Evolutionary conservation across 23 red algal species (phyloP).

Genomic region (Gracilariopsis chorda): DNA sequence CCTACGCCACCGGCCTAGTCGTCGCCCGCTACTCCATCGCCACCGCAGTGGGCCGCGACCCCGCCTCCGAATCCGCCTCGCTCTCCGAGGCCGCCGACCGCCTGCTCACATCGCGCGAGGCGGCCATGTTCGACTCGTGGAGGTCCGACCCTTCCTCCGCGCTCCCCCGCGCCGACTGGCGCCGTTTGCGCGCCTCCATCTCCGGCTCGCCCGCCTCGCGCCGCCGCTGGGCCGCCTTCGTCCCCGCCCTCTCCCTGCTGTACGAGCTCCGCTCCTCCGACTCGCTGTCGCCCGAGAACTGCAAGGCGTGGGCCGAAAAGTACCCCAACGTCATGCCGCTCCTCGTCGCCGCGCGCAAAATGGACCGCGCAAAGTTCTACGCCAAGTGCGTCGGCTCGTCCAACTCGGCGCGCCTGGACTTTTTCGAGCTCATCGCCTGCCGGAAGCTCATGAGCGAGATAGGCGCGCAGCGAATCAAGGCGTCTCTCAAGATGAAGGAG

Average conservation of each 20-base stretch:
- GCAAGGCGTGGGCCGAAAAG: slow-evolving; percentile 58
- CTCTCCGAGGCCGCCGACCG: slow-evolving; percentile 18
- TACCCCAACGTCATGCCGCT: slow-evolving; percentile 33
- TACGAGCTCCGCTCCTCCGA: background rate
- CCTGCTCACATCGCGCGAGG: slow-evolving; percentile 43
- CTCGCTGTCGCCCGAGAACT: slow-evolving; percentile 13
- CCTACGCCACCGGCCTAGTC: slow-evolving; percentile 5
- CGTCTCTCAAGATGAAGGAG: background rate
- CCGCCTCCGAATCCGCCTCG: background rate
- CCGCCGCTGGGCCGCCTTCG: slow-evolving; percentile 32
- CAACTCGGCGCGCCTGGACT: background rate
- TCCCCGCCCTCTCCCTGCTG: slow-evolving; percentile 6
- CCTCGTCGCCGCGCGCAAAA: slow-evolving; percentile 17
- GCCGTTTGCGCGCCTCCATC: background rate
- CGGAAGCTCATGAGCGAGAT: slow-evolving; percentile 50
- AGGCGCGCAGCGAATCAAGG: slow-evolving; percentile 6
- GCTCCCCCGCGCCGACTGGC: slow-evolving; percentile 33
- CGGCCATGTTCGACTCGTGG: slow-evolving; percentile 23
- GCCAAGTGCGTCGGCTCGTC: background rate
- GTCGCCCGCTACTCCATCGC: slow-evolving; percentile 46
- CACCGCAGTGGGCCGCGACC: background rate
- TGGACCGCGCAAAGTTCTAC: background rate
- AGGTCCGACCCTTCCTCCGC: background rate
- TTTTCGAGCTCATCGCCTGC: slow-evolving; percentile 36
- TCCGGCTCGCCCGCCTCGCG: background rate